phyloP scores from a whole-genome alignment of 257 asterid genomes.

The Ilex aquifolium region DNA sequence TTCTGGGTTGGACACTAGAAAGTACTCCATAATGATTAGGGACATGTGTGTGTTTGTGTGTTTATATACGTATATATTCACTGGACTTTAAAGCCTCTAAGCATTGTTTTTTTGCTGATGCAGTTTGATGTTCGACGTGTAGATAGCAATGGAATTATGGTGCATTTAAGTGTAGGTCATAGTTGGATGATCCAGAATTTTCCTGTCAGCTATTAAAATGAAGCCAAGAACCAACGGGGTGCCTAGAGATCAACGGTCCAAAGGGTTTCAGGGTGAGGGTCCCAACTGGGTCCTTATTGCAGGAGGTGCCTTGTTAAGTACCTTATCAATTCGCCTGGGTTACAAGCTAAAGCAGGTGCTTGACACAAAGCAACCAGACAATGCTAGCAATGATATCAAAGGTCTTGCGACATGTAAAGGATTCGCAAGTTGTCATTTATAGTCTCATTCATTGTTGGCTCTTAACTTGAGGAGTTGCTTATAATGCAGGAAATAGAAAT shows the following conservation, averaged over 20 bases:
- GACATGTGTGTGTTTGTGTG: too few species aligned
- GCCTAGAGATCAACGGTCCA: neutral
- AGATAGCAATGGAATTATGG: neutral
- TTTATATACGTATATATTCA: too few species aligned
- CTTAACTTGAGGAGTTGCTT: neutral
- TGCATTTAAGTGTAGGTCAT: neutral
- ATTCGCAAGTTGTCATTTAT: neutral
- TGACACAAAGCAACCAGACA: neutral
- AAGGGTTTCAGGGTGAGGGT: neutral
- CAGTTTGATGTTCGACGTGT: neutral
- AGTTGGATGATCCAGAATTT: neutral
- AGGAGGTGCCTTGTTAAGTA: neutral
- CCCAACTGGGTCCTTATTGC: neutral
- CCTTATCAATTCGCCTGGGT: neutral
- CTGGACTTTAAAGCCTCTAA: too few species aligned
- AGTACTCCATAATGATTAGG: too few species aligned
- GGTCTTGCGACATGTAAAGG: neutral
- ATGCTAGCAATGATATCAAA: neutral
- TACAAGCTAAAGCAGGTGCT: constrained; percentile 1
- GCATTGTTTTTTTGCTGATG: too few species aligned
- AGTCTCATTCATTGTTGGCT: too few species aligned
- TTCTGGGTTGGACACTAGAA: too few species aligned
- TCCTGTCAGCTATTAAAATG: neutral
- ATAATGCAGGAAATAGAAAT: neutral
- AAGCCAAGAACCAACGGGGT: neutral